These are phyloP conservation scores for Nidularia sp. DNA, from an alignment of 768 basidiomycete species.

Conservation along the genomic window DNA sequence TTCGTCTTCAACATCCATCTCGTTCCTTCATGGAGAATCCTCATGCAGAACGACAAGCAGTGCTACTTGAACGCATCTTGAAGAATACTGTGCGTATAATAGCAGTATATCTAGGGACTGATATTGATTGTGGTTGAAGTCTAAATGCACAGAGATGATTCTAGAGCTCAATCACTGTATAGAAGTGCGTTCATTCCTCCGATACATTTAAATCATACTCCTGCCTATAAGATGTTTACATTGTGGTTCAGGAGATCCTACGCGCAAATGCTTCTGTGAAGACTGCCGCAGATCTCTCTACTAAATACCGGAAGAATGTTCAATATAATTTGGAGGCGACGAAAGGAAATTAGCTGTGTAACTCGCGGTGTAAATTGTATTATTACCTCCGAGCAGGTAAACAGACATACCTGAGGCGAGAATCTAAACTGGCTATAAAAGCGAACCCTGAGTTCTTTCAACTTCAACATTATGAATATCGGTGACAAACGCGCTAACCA, in stretches of 20 bases:
- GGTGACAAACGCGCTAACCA: too few species aligned
- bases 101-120: too few species aligned
- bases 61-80: slow-evolving; percentile 84
- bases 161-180: slow-evolving; percentile 85
- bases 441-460: too few species aligned
- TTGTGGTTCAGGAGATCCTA: slow-evolving; percentile 60
- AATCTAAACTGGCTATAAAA: too few species aligned
- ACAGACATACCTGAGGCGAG: too few species aligned
- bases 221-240: background rate
- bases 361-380: background rate
- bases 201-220: background rate
- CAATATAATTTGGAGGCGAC: slow-evolving; percentile 86
- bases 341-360: slow-evolving; percentile 27
- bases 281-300: slow-evolving; percentile 77
- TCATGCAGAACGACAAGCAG: slow-evolving; percentile 88
- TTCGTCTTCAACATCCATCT: slow-evolving; percentile 3
- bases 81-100: slow-evolving; percentile 72
- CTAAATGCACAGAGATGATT: slow-evolving; percentile 90
- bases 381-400: too few species aligned
- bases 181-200: slow-evolving; percentile 48
- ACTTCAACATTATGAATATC: too few species aligned
- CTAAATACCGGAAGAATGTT: slow-evolving; percentile 90
- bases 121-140: slow-evolving; percentile 37
- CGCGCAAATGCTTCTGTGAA: slow-evolving; percentile 74
- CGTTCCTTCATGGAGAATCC: slow-evolving; percentile 81